Evolutionary conservation across 1,284 basidiomycete genomes (phyloP), one percentile per base, ranked within the genome.

Genomic region (Tylopilus sp.): DNA sequence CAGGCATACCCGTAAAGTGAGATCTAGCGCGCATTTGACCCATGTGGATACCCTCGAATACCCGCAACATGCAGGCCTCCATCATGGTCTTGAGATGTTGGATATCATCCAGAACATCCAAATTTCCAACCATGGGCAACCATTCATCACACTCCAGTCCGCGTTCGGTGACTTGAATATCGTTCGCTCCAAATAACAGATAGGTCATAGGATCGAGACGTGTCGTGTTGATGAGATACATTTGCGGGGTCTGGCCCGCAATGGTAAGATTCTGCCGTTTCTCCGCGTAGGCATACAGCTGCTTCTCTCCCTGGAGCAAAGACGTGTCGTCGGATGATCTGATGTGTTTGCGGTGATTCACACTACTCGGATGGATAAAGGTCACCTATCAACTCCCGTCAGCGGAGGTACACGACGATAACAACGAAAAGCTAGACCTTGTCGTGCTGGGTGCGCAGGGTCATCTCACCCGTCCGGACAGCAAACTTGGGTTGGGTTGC

Each of bases 401-500:
- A 57, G 58, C 20, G 33, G 31, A 40, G 14, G 46, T 33, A 45
- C 52, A 48, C 20, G 44, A 24, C 18, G 17, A 54, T 26, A 46
- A 44, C 38, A 21, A 37, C 46, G 37, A 44, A 37, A 17, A 41
- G 40, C 66, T 78, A 55, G 57, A 94, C 92, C 81, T 91, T 94
- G 64, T 98, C 94, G 59, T 85, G 81, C 15, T 81, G 77, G 3
- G 94, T 97, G 20, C 91, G 77, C 59, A 86, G 85, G 1, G 75
- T 76, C 65, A 78, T 85, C 44, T 88, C 85, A 7, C 82, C 80
- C n/a, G 80, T 82, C 33, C 88, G 76, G 48, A 97, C 81, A 2
- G 91, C 94, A 71, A 94, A 96, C 68, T 96, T 95, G n/a, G 94
- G 94, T 58, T 94, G 91, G 0, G 82, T 82, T 0, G 91, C 91